A percentile compares a stretch with the other conserved stretches of the same genome.
These are phyloP conservation scores for Kalmusia sp. DNA, from an alignment of 2,329 filamentous ascomycete genomes.

Conservation along the genomic window DNA sequence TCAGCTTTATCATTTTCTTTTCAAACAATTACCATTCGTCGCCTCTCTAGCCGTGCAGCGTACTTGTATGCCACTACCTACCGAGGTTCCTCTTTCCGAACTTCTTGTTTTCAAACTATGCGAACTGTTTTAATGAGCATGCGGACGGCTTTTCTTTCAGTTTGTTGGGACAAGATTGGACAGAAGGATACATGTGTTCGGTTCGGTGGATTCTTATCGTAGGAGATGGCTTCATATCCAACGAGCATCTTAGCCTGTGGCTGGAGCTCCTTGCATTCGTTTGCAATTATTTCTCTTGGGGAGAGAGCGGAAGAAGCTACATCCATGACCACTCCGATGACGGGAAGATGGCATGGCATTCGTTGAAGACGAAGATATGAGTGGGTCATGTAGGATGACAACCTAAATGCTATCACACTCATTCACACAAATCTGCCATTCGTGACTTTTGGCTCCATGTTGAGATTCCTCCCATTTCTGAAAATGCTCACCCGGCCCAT, in stretches of 20 bases:
- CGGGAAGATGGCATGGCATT: slow-evolving; percentile 13
- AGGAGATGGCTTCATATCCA: slow-evolving; percentile 22
- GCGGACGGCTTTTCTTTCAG: slow-evolving; percentile 29
- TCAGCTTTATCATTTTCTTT: slow-evolving; percentile 20
- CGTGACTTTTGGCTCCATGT: too few species aligned
- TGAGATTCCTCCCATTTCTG: too few species aligned
- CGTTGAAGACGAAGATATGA: slow-evolving; percentile 17
- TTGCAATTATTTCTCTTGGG: slow-evolving; percentile 29
- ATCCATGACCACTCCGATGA: slow-evolving; percentile 22
- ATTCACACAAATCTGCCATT: slow-evolving; percentile 22
- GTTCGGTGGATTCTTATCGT: slow-evolving; percentile 18
- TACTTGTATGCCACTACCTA: slow-evolving; percentile 14
- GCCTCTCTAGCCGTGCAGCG: slow-evolving; percentile 24
- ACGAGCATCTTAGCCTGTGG: slow-evolving; percentile 45
- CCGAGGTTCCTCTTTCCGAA: slow-evolving; percentile 34
- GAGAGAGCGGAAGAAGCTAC: slow-evolving; percentile 8
- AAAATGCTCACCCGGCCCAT: too few species aligned
- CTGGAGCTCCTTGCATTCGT: slow-evolving; percentile 45
- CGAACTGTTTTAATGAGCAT: slow-evolving; percentile 44
- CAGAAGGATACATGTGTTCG: slow-evolving; percentile 18
- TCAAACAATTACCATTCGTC: slow-evolving; percentile 41
- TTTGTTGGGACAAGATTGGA: slow-evolving; percentile 20
- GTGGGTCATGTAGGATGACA: slow-evolving; percentile 41
- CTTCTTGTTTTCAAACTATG: slow-evolving; percentile 36
- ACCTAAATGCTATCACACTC: slow-evolving; percentile 47